These are phyloP conservation scores for Elsinoe arachidis DNA, from an alignment of 2,329 filamentous ascomycete species.

Conservation along the genomic window DNA sequence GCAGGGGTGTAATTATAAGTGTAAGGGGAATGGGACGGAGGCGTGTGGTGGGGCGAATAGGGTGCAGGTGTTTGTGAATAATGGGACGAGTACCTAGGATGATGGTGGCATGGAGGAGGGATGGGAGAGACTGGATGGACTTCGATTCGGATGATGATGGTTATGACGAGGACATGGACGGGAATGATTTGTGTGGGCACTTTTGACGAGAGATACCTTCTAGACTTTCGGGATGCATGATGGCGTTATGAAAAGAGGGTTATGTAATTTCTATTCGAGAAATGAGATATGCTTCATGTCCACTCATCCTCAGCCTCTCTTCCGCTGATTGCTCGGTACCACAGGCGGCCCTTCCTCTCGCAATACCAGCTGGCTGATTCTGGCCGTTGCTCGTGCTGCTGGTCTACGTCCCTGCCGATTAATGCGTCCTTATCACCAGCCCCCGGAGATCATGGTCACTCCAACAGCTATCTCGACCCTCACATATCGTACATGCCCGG, in stretches of 20 bases:
- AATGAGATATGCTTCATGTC: too few species aligned
- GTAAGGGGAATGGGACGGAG: constrained; percentile 25
- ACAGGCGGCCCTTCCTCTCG: neutral
- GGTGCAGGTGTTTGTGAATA: constrained; percentile 23
- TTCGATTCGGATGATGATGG: neutral
- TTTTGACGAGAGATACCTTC: too few species aligned
- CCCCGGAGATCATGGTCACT: too few species aligned
- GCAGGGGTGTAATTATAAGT: constrained; percentile 23
- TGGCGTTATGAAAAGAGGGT: too few species aligned
- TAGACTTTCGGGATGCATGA: too few species aligned
- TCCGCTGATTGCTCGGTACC: neutral
- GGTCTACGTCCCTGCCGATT: too few species aligned
- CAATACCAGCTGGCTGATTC: neutral
- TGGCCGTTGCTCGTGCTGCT: too few species aligned
- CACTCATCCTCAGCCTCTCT: too few species aligned
- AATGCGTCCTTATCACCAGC: too few species aligned
- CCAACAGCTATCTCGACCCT: neutral
- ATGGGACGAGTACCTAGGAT: constrained; percentile 16
- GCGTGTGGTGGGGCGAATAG: constrained; percentile 23
- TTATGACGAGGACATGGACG: neutral
- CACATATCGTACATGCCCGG: neutral
- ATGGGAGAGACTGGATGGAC: neutral
- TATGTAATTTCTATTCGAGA: too few species aligned
- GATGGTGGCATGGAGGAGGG: neutral
- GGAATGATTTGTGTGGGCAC: too few species aligned